Percentiles rank a stretch among this genome's conserved stretches.
Conservation (phyloP, 148 eudicot genomes). For the Chenopodium formosanum region DNA sequence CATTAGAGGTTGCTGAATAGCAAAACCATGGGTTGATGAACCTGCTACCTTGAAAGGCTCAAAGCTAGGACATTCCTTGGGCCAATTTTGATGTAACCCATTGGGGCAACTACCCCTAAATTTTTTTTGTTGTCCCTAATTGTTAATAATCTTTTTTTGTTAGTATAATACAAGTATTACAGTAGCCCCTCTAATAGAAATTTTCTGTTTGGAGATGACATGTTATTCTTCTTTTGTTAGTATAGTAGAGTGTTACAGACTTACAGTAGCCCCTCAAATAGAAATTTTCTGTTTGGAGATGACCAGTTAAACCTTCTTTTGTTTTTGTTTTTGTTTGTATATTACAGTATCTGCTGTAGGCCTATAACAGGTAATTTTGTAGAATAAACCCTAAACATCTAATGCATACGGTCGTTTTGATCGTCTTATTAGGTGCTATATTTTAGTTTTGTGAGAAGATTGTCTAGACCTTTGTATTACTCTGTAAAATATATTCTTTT, state of each 20-base stretch:
- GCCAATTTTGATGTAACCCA: neutral
- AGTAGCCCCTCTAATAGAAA: neutral
- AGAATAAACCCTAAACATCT: no score
- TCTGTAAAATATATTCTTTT: no score
- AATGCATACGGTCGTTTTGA: neutral
- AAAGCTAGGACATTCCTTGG: neutral
- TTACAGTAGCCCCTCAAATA: neutral
- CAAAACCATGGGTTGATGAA: neutral
- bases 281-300: no score
- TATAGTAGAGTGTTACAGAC: no score
- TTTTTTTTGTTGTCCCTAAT: neutral
- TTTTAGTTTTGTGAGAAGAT: no score
- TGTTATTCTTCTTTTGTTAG: neutral
- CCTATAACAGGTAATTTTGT: no score
- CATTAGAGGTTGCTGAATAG: slow-evolving; percentile 4
- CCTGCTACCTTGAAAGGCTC: neutral
- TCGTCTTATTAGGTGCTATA: neutral
- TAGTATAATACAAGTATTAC: neutral
- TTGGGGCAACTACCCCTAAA: neutral
- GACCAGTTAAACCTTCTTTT: neutral
- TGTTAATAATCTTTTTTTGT: neutral
- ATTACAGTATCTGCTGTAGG: no score
- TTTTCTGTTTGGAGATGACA: neutral
- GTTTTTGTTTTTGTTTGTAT: no score
- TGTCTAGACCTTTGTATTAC: no score